phyloP scores from a whole-genome alignment of 2,329 filamentous ascomycete genomes.

The Malbranchea cinnamomea region DNA sequence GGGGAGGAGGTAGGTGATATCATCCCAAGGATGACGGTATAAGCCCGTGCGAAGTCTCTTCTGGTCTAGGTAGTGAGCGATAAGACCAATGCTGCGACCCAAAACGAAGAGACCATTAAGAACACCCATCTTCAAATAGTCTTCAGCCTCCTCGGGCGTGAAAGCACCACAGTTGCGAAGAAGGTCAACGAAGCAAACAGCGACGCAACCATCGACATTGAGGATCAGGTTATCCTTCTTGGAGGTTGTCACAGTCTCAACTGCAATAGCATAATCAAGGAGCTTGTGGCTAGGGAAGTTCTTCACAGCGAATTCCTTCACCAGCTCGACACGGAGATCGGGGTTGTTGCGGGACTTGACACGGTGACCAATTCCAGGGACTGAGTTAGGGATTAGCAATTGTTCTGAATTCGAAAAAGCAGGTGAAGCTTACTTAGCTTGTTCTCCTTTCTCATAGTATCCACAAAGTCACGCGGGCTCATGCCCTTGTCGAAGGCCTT shows the following conservation, averaged over 20 bases:
- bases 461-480: conserved; percentile 95
- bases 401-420: conserved; percentile 1
- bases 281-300: conserved; percentile 97
- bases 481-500: conserved; percentile 97
- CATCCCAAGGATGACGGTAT: conserved; percentile 98
- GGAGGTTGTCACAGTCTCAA: conserved; percentile 94
- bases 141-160: conserved; percentile 88
- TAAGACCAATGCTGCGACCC: conserved; percentile 91
- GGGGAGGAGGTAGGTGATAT: conserved; percentile 89
- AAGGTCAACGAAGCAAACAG: conserved; percentile 96
- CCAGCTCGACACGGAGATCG: conserved; percentile 96
- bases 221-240: conserved; percentile 99
- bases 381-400: conserved; percentile 21
- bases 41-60: conserved; percentile 97
- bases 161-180: conserved; percentile 97
- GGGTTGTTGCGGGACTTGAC: conserved; percentile 99
- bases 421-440: conserved; percentile 59
- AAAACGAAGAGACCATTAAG: conserved; percentile 99
- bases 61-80: conserved; percentile 99
- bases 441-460: conserved; percentile 98
- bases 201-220: conserved; percentile 96
- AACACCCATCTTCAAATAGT: conserved; percentile 98
- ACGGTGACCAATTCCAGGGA: conserved; percentile 96
- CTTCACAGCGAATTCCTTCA: conserved; percentile 96
- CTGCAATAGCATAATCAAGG: conserved; percentile 94